These are phyloP conservation scores for Thoreauomyces humboldtii DNA, from an alignment of 192 early-diverging fungal genomes.

Conservation along the genomic window DNA sequence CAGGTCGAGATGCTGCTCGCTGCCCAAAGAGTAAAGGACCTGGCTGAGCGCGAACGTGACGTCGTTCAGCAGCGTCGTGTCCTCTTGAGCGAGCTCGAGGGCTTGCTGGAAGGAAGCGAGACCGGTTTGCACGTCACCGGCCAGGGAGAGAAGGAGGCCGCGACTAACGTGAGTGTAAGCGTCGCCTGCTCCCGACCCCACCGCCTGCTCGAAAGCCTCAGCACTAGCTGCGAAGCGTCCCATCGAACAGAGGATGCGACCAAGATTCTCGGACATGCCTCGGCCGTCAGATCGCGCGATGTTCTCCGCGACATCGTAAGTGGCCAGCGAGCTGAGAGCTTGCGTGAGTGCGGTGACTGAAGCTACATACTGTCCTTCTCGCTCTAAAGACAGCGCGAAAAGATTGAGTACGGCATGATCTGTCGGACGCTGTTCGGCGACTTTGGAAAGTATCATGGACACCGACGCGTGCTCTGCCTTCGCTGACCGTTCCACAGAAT, in stretches of 20 bases:
- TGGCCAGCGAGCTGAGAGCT: conserved; percentile 43
- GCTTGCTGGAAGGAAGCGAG: conserved; percentile 73
- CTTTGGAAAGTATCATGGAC: conserved; percentile 60
- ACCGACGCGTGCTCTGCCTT: background rate
- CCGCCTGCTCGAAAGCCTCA: conserved; percentile 44
- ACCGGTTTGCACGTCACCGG: conserved; percentile 60
- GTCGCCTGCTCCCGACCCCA: conserved; percentile 25
- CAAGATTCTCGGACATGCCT: conserved; percentile 64
- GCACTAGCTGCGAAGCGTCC: conserved; percentile 60
- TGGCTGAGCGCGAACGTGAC: conserved; percentile 76
- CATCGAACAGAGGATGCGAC: conserved; percentile 63
- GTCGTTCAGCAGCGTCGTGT: conserved; percentile 55
- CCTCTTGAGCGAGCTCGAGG: conserved; percentile 46
- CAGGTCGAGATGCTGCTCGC: conserved; percentile 67
- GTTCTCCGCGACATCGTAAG: background rate
- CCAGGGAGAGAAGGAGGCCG: conserved; percentile 78
- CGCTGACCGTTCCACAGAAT: background rate
- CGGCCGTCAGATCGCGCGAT: background rate
- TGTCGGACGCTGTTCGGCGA: conserved; percentile 53
- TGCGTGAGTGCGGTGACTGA: conserved; percentile 65
- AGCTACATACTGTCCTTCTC: conserved; percentile 61
- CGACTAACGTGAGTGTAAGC: conserved; percentile 48
- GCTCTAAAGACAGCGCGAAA: conserved; percentile 74
- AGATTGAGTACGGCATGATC: conserved; percentile 65
- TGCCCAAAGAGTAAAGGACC: conserved; percentile 87